Percentiles rank a stretch among this genome's conserved stretches.
Evolutionary conservation across 1,284 basidiomycete species (phyloP).

Genomic region (Melampsora abietis-canadensis): DNA sequence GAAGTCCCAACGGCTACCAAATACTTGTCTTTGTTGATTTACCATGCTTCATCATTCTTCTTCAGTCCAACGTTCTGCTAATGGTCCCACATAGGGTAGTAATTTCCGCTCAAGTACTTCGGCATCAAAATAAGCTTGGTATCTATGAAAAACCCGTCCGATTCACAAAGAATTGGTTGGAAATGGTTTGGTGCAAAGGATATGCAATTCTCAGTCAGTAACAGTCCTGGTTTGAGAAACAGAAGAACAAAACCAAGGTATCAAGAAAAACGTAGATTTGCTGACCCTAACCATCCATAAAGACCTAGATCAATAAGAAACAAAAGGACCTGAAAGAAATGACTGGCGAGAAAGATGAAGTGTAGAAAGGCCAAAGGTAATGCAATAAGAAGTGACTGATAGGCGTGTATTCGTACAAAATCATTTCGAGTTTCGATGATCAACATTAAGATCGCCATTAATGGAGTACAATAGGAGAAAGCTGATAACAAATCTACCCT

Average conservation of each 20-base stretch:
- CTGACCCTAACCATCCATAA: slow-evolving; percentile 41
- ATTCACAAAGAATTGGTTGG: neutral
- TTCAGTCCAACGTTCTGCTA: slow-evolving; percentile 39
- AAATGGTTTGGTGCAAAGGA: neutral
- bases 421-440: slow-evolving; percentile 37
- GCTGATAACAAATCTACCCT: slow-evolving; percentile 35
- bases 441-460: slow-evolving; percentile 31
- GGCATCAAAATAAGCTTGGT: slow-evolving; percentile 37
- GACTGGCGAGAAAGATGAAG: slow-evolving; percentile 38
- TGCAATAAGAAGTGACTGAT: slow-evolving; percentile 38
- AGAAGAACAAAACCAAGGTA: neutral
- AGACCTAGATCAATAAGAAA: slow-evolving; percentile 23
- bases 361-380: slow-evolving; percentile 29
- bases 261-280: neutral
- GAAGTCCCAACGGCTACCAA: neutral
- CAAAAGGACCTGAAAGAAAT: slow-evolving; percentile 33
- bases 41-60: slow-evolving; percentile 25
- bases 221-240: neutral
- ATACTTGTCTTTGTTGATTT: neutral
- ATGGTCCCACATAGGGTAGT: slow-evolving; percentile 28
- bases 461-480: slow-evolving; percentile 35
- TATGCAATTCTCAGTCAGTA: neutral
- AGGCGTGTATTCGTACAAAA: slow-evolving; percentile 39
- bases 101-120: slow-evolving; percentile 31
- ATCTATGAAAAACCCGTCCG: slow-evolving; percentile 6